Base-by-base conservation (phyloP, 495 filamentous ascomycete genomes). In the Wilcoxina mikolae region DNA sequence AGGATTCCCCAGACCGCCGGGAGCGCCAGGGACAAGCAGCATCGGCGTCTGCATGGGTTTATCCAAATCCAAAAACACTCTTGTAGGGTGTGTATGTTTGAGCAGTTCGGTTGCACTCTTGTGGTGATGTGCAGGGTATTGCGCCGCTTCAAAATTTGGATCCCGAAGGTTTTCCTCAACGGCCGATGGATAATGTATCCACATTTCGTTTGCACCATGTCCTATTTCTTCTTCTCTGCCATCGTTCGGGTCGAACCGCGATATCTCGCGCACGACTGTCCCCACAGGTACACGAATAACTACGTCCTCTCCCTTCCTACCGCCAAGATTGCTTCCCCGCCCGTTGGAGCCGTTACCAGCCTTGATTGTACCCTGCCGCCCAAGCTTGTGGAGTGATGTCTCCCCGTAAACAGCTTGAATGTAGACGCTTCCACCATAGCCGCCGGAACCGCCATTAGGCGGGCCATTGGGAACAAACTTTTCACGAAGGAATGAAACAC, bases 371-470 rank as follows among this genome's bases (percentile, higher is more conserved):
- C 85, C 79, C 54, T 82, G 73, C 17, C 90, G 77, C 9, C 84
- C 83, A 12, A 98, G 76, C 68, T 95, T 98, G 68, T 96, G 88
- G 51, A 98, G 70, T 55, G 85, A 91, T 0, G 85, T 95, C 65
- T 95, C 81, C 54, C 87, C 87, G 39, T 81, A 81, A 7, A 94
- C 80, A 3, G 91, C 89, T 68, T 95, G 93, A 52, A 98, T 91
- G 70, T 91, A 96, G 56, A 98, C 72, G 61, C 81, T 89, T 18
- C 91, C 91, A 43, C 91, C 91, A 49, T 76, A 83, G 12, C 91
- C 91, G 26, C 91, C 91, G 67, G 96, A 87, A 46, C 91, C 91
- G 45, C 91, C 93, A 68, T 96, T 95, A n/a, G 91, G 74, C n/a
- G 90, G 90, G 0, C 91, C 91, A 51, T 87, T 76, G 44, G 79